These are phyloP conservation scores for Kuraishia cidri DNA, from an alignment of 805 yeast genomes.

Conservation along the genomic window DNA sequence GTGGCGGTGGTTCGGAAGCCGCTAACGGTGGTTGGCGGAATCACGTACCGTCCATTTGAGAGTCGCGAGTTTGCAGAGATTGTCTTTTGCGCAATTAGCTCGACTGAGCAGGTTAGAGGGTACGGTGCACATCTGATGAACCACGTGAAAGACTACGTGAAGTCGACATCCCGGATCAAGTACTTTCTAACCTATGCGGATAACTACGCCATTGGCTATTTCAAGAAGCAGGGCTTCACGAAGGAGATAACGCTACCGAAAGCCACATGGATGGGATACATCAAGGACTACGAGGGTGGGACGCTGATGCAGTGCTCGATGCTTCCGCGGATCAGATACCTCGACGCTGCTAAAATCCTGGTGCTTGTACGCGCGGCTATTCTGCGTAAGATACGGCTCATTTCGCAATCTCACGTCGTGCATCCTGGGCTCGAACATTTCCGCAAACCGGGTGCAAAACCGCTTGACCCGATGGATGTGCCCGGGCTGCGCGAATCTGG, in stretches of 20 bases:
- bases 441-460: constrained; percentile 33
- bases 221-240: constrained; percentile 96
- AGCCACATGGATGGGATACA: constrained; percentile 94
- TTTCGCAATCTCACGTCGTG: constrained; percentile 72
- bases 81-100: constrained; percentile 95
- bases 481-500: constrained; percentile 94
- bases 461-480: constrained; percentile 71
- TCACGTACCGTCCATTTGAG: constrained; percentile 91
- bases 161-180: constrained; percentile 76
- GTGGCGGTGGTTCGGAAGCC: constrained; percentile 96
- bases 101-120: constrained; percentile 96
- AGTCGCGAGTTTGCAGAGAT: constrained; percentile 91
- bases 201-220: constrained; percentile 97
- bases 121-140: constrained; percentile 99
- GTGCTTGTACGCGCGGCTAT: constrained; percentile 89
- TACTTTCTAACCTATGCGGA: constrained; percentile 95
- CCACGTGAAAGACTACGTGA: constrained; percentile 91
- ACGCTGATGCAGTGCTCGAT: constrained; percentile 96
- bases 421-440: constrained; percentile 77
- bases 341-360: constrained; percentile 81
- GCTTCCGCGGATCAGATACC: constrained; percentile 81
- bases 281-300: constrained; percentile 98
- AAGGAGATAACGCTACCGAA: constrained; percentile 86
- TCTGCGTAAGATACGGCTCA: constrained; percentile 68
- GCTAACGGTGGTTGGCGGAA: constrained; percentile 94